phyloP scores from a whole-genome alignment of 176 grass and related monocot species.

The Carex pumila region DNA sequence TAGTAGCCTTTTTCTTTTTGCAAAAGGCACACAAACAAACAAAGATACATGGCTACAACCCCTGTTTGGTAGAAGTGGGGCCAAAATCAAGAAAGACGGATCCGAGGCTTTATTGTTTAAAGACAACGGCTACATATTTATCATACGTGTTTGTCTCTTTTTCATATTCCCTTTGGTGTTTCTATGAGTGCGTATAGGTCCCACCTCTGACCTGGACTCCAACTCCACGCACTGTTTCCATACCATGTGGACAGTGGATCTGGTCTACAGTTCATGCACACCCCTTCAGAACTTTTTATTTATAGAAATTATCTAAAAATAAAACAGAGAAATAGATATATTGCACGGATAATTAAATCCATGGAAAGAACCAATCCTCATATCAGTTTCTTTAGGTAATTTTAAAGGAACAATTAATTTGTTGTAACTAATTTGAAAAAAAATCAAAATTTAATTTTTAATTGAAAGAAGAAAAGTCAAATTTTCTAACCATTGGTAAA shows the following conservation, averaged over 20 bases:
- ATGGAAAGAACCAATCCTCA: no score
- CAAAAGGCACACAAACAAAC: neutral
- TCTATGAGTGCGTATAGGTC: neutral
- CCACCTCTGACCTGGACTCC: slow-evolving; percentile 3
- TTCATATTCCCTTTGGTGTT: neutral
- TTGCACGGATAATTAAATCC: no score
- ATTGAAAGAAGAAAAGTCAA: no score
- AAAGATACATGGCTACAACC: neutral
- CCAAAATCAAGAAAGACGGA: slow-evolving; percentile 4
- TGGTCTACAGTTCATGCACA: neutral
- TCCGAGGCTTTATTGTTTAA: slow-evolving; percentile 8
- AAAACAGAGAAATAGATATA: no score
- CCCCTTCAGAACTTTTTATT: neutral
- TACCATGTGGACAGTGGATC: neutral
- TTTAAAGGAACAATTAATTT: no score
- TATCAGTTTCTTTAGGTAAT: no score
- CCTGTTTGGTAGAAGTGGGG: neutral
- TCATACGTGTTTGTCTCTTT: neutral
- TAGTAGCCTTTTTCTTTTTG: neutral
- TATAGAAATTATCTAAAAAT: no score
- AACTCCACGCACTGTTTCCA: neutral
- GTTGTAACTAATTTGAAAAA: no score
- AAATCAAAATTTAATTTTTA: no score
- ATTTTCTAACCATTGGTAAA: no score
- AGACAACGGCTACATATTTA: slow-evolving; percentile 11